Evolutionary conservation across 2,329 filamentous ascomycete genomes (phyloP).

Genomic region (Ophidiomyces ophidiicola): DNA sequence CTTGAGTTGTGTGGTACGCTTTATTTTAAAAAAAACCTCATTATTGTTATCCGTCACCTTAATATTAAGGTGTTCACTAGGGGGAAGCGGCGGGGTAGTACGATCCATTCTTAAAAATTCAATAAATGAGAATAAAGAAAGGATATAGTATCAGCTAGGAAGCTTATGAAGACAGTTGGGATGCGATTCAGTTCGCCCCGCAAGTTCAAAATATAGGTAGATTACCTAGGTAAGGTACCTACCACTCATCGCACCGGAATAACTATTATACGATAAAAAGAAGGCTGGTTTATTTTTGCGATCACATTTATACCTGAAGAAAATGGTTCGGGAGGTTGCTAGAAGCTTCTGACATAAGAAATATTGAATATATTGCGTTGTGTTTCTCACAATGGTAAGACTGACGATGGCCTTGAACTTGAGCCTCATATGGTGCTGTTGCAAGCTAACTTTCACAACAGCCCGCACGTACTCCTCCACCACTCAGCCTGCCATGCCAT

Average conservation of each 20-base stretch:
- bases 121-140: background rate
- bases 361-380: too few species aligned
- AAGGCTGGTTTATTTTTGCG: too few species aligned
- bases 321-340: too few species aligned
- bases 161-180: background rate
- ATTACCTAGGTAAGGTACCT: too few species aligned
- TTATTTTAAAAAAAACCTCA: slow-evolving; percentile 99
- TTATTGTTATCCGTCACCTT: slow-evolving; percentile 99
- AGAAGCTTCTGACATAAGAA: too few species aligned
- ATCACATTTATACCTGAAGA: too few species aligned
- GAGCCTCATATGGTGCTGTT: background rate
- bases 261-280: slow-evolving; percentile 2
- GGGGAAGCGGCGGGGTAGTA: slow-evolving; percentile 6
- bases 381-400: slow-evolving; percentile 10
- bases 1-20: slow-evolving; percentile 86
- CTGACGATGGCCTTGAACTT: background rate
- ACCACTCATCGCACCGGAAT: too few species aligned
- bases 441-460: background rate
- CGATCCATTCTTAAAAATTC: slow-evolving; percentile 6
- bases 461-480: slow-evolving; percentile 23
- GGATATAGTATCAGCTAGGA: background rate
- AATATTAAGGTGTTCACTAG: slow-evolving; percentile 84
- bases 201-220: too few species aligned
- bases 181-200: slow-evolving; percentile 2
- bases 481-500: slow-evolving; percentile 74